phyloP scores from a whole-genome alignment of 2,329 filamentous ascomycete species.

The Colletotrichum salicis region DNA sequence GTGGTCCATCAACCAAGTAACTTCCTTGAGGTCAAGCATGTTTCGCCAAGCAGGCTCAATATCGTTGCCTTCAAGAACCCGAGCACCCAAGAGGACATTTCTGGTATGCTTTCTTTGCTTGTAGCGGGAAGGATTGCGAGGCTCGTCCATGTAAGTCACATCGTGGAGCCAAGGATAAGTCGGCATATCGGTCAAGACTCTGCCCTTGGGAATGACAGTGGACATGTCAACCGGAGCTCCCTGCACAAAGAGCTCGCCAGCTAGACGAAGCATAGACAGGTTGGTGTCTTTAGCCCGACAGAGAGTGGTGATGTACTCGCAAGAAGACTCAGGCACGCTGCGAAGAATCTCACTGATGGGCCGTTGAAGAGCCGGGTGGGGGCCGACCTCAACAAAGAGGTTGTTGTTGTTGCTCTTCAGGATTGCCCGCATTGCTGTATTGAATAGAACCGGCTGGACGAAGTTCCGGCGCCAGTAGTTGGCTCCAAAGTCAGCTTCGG shows the following conservation, averaged over 20 bases:
- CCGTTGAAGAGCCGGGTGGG: slow-evolving; percentile 38
- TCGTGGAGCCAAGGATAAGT: slow-evolving; percentile 27
- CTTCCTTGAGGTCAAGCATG: slow-evolving; percentile 26
- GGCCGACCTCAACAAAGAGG: slow-evolving; percentile 39
- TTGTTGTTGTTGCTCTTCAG: slow-evolving; percentile 15
- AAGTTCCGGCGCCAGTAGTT: slow-evolving; percentile 58
- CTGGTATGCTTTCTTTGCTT: slow-evolving; percentile 15
- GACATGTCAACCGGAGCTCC: slow-evolving; percentile 54
- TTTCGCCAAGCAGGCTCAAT: slow-evolving; percentile 27
- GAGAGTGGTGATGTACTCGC: slow-evolving; percentile 56
- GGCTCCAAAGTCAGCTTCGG: not conserved
- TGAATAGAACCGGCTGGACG: slow-evolving; percentile 54
- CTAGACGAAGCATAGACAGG: slow-evolving; percentile 55
- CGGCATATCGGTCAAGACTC: slow-evolving; percentile 13
- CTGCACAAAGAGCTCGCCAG: slow-evolving; percentile 55
- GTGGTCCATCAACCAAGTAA: slow-evolving; percentile 25
- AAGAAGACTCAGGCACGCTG: slow-evolving; percentile 26
- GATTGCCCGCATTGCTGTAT: slow-evolving; percentile 46
- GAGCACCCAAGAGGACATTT: slow-evolving; percentile 16
- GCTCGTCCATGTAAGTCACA: slow-evolving; percentile 16
- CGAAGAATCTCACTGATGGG: slow-evolving; percentile 48
- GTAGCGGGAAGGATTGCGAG: slow-evolving; percentile 8
- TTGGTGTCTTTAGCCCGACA: slow-evolving; percentile 62
- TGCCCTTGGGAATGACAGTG: not conserved
- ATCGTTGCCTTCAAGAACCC: slow-evolving; percentile 21